These are phyloP conservation scores for Cyclaneusma minus DNA, from an alignment of 2,329 filamentous ascomycete species.

Conservation along the genomic window DNA sequence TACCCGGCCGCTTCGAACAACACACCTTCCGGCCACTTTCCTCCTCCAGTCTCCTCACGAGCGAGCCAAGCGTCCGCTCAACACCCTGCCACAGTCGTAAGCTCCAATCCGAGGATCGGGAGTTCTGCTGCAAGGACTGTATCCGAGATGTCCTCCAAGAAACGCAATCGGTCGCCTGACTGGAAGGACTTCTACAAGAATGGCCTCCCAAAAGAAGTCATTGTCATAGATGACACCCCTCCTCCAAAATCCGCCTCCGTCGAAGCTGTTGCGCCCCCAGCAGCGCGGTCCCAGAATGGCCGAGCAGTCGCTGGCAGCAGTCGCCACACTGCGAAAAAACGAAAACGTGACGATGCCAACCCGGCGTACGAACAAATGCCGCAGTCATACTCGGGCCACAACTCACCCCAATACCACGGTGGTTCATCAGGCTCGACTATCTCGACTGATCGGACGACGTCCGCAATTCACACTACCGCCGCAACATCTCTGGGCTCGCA, in stretches of 20 bases:
- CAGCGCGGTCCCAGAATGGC: conserved; percentile 12
- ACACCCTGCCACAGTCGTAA: conserved; percentile 4
- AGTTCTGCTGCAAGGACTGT: conserved; percentile 21
- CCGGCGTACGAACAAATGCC: conserved; percentile 53
- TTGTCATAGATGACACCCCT: conserved; percentile 63
- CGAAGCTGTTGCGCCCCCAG: conserved; percentile 26
- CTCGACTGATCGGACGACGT: conserved; percentile 73
- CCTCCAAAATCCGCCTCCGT: conserved; percentile 21
- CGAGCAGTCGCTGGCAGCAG: conserved; percentile 16
- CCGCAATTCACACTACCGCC: conserved; percentile 69
- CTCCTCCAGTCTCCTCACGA: conserved; percentile 12
- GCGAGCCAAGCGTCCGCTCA: conserved; percentile 5
- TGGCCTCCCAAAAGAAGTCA: conserved; percentile 69
- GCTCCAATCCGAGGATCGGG: conserved; percentile 10
- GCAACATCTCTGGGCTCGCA: conserved; percentile 70
- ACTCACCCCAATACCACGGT: conserved; percentile 53
- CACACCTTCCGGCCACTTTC: conserved; percentile 11
- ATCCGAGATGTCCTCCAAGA: conserved; percentile 20
- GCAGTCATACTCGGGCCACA: conserved; percentile 53
- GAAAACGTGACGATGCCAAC: conserved; percentile 35
- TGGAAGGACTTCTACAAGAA: conserved; percentile 75
- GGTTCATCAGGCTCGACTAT: conserved; percentile 54
- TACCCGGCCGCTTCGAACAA: conserved; percentile 17
- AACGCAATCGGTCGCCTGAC: conserved; percentile 37
- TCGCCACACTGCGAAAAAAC: conserved; percentile 62